Percentiles rank a stretch among this genome's conserved stretches.
These are phyloP conservation scores for Clitoria ternatea DNA, from an alignment of 306 rosid species.

Conservation along the genomic window DNA sequence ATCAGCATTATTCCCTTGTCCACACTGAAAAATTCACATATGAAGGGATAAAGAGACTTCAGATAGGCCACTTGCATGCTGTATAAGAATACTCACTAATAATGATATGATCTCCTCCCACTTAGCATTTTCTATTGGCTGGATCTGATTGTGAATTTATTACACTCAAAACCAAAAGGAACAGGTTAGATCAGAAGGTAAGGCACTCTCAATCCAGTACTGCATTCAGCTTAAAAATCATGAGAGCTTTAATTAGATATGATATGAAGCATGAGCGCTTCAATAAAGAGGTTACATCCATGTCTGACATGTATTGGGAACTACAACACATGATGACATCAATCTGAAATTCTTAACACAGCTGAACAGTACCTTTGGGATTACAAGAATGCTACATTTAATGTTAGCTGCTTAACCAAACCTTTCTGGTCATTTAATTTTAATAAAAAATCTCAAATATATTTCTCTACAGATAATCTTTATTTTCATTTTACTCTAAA, in stretches of 20 bases:
- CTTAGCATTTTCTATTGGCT: neutral
- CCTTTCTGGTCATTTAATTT: neutral
- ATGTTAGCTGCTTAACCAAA: neutral
- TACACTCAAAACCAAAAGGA: neutral
- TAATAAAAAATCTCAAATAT: neutral
- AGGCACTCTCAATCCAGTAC: no score
- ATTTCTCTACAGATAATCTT: neutral
- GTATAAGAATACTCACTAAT: neutral
- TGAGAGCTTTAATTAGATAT: neutral
- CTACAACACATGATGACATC: neutral
- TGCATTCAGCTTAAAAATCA: no score
- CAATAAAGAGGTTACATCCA: neutral
- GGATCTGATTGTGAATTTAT: neutral
- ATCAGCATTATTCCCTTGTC: conserved; percentile 74
- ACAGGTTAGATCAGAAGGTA: neutral
- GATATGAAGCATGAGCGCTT: neutral
- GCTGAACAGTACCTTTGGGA: neutral
- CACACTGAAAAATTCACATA: conserved; percentile 49
- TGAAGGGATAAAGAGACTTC: neutral
- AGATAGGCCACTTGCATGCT: neutral
- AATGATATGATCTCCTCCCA: neutral
- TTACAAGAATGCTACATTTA: neutral
- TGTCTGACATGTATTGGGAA: neutral
- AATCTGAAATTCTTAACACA: neutral
- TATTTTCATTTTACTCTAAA: neutral